Base-by-base conservation (phyloP, 805 yeast genomes). In the Zygotorulaspora florentina region DNA sequence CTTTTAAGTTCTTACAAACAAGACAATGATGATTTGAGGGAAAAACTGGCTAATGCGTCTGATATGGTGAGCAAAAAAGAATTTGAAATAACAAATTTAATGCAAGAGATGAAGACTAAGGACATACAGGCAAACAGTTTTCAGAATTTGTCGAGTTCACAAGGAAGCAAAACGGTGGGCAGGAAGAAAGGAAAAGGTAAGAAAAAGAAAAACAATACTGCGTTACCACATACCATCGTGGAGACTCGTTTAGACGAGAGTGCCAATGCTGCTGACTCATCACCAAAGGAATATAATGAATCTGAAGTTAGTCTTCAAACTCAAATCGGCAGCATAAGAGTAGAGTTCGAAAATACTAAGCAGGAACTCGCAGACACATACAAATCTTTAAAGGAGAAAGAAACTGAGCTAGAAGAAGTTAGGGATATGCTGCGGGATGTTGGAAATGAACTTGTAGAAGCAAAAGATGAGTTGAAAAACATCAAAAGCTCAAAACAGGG, bases 401-500 rank as follows among this genome's bases (percentile, higher is more conserved):
- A 58, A 10, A 85, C 79, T 44, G 96, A 89, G 57, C 67, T 88
- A 13, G 88, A 80, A 39, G 74, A 72, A 42, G 71, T 85, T 42
- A 77, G 81, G 56, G 96, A 88, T 47, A 86, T 84, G 87, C 62
- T 90, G 43, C 75, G 75, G 51, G 80, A 77, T 46, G 73, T 89
- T 23, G 96, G 96, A 1, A 78, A 85, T 56, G 95, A 87, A 40
- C 70, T 89, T 7, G 95, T 89, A 1, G 75, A 77, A 4, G 79
- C 88, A 0, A 79, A 76, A 52, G 87, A 84, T 38, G 67, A 77
- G 43, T 42, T 81, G 16, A 82, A 83, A 48, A 68, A 69, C 43
- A 54, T 70, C 1, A 67, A 62, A 13, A 64, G 68, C 10, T 53
- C 68, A 2, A 53, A 56, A 38, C 54, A 59, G 9, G 61, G 61